Evolutionary conservation across 2,329 filamentous ascomycete genomes (phyloP), one percentile per base, ranked within the genome.

Genomic region (Fusarium agapanthi): DNA sequence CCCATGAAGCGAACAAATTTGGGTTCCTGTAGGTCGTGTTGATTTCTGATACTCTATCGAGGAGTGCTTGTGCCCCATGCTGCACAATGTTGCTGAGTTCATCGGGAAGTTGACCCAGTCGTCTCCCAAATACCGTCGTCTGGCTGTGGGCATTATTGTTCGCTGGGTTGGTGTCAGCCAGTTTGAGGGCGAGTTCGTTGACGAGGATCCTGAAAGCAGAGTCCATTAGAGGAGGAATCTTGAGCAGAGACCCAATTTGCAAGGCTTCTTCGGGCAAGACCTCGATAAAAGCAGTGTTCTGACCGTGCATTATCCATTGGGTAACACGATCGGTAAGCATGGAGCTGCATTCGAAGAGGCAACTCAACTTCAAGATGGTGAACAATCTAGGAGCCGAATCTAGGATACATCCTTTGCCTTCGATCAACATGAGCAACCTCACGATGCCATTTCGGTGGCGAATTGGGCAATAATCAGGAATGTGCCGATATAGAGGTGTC

Each of bases 311-410:
- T 16, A 93, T 82, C 91, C 91, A 93, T 37, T 85, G 84, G 6
- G 86, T 79, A 45, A 91, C 84, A 18, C 82, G 82, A 55, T 89
- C 85, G 69, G 79, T 85, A 26, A 89, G 78, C 13, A 83, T 77
- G 9, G 74, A 69, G 5, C 79, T 77, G 61, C 88, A 87, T 34
- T 90, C 88, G 56, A 92, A 86, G 43, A 89, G 84, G 66, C 88
- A 88, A 13, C 89, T 88, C 14, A 93, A 79, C 7, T 87, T 88
- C 38, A 89, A 87, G n/a, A 92, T 84, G 0, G 91, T 93, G 86
- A 89, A 93, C 41, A 92, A 81, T 20, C 91, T 89, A 16, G 87
- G 84, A 1, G 91, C 91, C 0, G 91, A 92, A 79, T 93, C 88
- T 20, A 94, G 79, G 3, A 84, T 81, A 1, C 90, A 83, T 35